These are phyloP conservation scores for Fusarium sambucinum DNA, from an alignment of 2,329 filamentous ascomycete genomes.

Conservation along the genomic window DNA sequence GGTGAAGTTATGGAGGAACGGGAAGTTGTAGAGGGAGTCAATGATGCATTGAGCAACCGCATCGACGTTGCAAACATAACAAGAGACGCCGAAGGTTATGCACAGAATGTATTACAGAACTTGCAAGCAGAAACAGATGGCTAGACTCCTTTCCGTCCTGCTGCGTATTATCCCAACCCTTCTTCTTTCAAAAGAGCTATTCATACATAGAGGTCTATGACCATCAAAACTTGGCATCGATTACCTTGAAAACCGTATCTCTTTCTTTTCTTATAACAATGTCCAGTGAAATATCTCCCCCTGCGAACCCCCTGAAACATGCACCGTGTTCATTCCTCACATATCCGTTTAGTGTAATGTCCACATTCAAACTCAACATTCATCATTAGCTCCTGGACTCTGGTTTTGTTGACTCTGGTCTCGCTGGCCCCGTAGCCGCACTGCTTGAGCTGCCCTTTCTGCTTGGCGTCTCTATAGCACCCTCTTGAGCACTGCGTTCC, in stretches of 20 bases:
- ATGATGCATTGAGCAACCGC: slow-evolving; percentile 72
- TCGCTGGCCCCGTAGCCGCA: slow-evolving; percentile 56
- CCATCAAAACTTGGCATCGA: slow-evolving; percentile 30
- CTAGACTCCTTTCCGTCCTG: slow-evolving; percentile 23
- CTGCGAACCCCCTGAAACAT: slow-evolving; percentile 22
- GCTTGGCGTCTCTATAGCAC: slow-evolving; percentile 53
- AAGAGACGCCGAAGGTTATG: slow-evolving; percentile 73
- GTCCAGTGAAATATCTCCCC: slow-evolving; percentile 10
- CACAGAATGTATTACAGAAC: slow-evolving; percentile 57
- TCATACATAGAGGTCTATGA: slow-evolving; percentile 47
- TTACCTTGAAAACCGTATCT: slow-evolving; percentile 31
- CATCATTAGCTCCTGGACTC: slow-evolving; percentile 53
- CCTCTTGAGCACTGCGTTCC: slow-evolving; percentile 76
- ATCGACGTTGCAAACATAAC: slow-evolving; percentile 72
- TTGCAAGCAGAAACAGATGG: slow-evolving; percentile 44
- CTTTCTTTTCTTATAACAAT: slow-evolving; percentile 33
- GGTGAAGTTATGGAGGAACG: slow-evolving; percentile 81
- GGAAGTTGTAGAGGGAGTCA: slow-evolving; percentile 78
- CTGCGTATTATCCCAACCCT: slow-evolving; percentile 43
- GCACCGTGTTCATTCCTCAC: slow-evolving; percentile 17
- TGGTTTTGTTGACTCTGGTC: slow-evolving; percentile 53
- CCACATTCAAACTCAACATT: slow-evolving; percentile 18
- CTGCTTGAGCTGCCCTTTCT: slow-evolving; percentile 68
- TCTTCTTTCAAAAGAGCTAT: slow-evolving; percentile 42
- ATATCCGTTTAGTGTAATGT: slow-evolving; percentile 18